phyloP scores from a whole-genome alignment of 805 yeast species.

The Lipomyces chichibuensis region DNA sequence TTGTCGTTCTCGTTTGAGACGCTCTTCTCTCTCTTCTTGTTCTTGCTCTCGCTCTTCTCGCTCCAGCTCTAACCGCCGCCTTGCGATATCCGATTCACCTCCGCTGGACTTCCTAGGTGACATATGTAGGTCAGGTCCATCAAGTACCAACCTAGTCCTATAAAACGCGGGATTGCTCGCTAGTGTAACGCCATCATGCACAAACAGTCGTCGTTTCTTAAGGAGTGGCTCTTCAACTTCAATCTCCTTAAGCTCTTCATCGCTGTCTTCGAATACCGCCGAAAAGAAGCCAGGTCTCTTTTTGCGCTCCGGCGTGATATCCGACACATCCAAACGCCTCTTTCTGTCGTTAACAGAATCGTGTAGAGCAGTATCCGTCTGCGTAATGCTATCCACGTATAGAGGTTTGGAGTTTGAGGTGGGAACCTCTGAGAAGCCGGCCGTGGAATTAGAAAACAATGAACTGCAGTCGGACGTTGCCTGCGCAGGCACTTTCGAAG shows the following conservation, averaged over 20 bases:
- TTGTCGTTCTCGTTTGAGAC: slow-evolving; percentile 7
- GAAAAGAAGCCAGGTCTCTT: slow-evolving; percentile 44
- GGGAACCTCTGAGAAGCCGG: background rate
- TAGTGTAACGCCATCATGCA: slow-evolving; percentile 7
- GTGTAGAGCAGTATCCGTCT: slow-evolving; percentile 18
- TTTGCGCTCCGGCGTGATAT: slow-evolving; percentile 38
- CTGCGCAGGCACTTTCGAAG: background rate
- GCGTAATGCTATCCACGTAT: slow-evolving; percentile 30
- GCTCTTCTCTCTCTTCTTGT: slow-evolving; percentile 25
- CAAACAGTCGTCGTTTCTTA: slow-evolving; percentile 26
- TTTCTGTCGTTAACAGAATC: slow-evolving; percentile 4
- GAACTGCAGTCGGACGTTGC: background rate
- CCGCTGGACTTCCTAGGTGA: slow-evolving; percentile 11
- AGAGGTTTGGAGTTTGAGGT: background rate
- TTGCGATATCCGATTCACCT: slow-evolving; percentile 29
- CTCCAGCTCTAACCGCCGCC: slow-evolving; percentile 27
- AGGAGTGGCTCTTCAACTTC: slow-evolving; percentile 36
- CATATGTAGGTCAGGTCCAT: slow-evolving; percentile 7
- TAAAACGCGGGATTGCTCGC: slow-evolving; percentile 9
- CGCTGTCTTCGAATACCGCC: slow-evolving; percentile 44
- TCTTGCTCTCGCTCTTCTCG: slow-evolving; percentile 15
- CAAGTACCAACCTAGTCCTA: background rate
- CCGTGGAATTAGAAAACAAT: background rate
- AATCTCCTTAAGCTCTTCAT: slow-evolving; percentile 36
- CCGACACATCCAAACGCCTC: slow-evolving; percentile 36